Base-by-base conservation (phyloP, 1,139 yeast genomes). In the Hyphopichia burtonii region DNA sequence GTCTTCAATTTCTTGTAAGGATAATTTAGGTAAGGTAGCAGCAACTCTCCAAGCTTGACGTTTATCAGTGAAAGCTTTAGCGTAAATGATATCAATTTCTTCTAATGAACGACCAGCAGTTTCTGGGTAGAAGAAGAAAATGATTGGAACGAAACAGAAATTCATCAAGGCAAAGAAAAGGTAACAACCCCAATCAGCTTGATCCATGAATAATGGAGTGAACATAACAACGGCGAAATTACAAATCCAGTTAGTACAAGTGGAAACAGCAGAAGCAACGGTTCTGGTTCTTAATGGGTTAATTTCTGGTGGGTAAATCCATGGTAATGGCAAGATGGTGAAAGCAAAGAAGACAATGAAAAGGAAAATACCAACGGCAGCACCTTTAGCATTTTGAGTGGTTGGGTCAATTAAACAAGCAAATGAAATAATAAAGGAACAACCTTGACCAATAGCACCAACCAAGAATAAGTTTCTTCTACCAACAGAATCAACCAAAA, bases 401-500 rank as follows among this genome's bases (percentile, higher is more conserved):
- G 30, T 37, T 9, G 15, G 16, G 19, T 31, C 11, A 22, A 37
- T 19, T 18, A 36, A 36, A 36, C 38, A 36, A 28, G 38, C 38
- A 25, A 36, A 36, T 3, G 39, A 37, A 48, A 86, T 74, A 19
- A 64, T 54, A 55, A 68, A 66, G 12, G 74, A 55, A 45, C 59
- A 37, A 48, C 65, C 74, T 55, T 69, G 75, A 47, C 78, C 78
- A 44, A 58, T 36, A 35, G 78, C 76, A 51, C 80, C 79, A 46
- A 61, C 57, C 50, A 74, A 64, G 58, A 74, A 66, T 17, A 77
- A 66, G 43, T 71, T 80, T 73, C 95, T 81, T 59, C 89, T 84
- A 54, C 83, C 83, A 34, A 84, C 61, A 39, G 74, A 71, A 55
- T 86, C 93, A 56, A 83, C 71, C 52, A 80, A 58, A 63, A 79